Conservation (phyloP, 345 rosid genomes). For the Noccaea bulbosa region DNA sequence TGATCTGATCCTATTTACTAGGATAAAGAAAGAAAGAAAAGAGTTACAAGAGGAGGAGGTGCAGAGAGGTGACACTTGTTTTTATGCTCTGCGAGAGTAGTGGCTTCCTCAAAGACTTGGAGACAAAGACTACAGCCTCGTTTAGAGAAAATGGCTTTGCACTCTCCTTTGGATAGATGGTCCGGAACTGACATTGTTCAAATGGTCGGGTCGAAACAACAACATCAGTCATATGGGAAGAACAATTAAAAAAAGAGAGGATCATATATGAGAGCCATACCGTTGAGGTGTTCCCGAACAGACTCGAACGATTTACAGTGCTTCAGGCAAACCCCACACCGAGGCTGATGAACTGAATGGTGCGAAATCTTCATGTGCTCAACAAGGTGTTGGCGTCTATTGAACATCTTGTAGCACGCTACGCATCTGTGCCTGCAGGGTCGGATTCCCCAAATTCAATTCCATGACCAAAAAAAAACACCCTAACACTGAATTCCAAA, state of each 20-base stretch:
- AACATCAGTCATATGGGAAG: background rate
- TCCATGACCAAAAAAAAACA: background rate
- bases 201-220: background rate
- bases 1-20: background rate
- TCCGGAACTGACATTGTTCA: conserved; percentile 41
- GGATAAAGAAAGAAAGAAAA: background rate
- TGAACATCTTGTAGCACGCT: conserved; percentile 78
- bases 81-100: conserved; percentile 51
- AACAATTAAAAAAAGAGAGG: background rate
- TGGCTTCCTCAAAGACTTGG: conserved; percentile 50
- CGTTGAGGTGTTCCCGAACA: conserved; percentile 65
- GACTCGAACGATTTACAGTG: conserved; percentile 77
- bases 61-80: conserved; percentile 51
- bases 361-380: conserved; percentile 78
- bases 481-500: conserved; percentile 19
- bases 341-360: conserved; percentile 79
- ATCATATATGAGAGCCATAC: conserved; percentile 40
- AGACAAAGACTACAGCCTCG: conserved; percentile 68
- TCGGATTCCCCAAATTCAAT: background rate
- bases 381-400: conserved; percentile 69
- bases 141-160: conserved; percentile 53
- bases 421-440: conserved; percentile 62
- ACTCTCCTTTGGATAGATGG: conserved; percentile 51
- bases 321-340: conserved; percentile 67
- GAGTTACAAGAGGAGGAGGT: conserved; percentile 54